Percentiles rank a stretch among this genome's conserved stretches.
phyloP scores from a whole-genome alignment of 2,329 filamentous ascomycete genomes.

The Talaromyces sp. region DNA sequence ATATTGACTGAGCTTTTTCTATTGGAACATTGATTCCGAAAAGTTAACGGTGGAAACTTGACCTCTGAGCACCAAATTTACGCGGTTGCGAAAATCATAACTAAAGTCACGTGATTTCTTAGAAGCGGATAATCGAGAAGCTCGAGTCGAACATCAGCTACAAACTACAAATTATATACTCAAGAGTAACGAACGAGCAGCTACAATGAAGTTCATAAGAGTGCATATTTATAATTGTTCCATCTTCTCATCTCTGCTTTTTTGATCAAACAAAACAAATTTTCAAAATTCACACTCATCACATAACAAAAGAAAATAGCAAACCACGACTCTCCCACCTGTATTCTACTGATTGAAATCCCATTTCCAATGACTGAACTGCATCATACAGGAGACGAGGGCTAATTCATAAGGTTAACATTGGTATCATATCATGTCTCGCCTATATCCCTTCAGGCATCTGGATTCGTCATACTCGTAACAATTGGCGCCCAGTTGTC shows the following conservation, averaged over 20 bases:
- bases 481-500: constrained; percentile 36
- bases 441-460: constrained; percentile 16
- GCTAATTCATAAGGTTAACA: constrained; percentile 18
- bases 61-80: not conserved
- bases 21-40: not conserved
- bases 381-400: constrained; percentile 18
- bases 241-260: constrained; percentile 28
- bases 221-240: constrained; percentile 24
- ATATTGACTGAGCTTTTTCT: not conserved
- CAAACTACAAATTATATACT: not conserved
- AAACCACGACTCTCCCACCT: constrained; percentile 27
- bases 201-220: not conserved
- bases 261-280: constrained; percentile 28
- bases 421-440: constrained; percentile 21
- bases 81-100: constrained; percentile 11
- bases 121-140: not conserved
- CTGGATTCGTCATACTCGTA: constrained; percentile 45
- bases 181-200: not conserved
- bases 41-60: not conserved
- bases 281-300: constrained; percentile 27
- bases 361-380: constrained; percentile 16
- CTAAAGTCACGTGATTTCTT: constrained; percentile 10
- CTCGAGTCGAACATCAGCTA: not conserved
- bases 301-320: constrained; percentile 27
- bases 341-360: constrained; percentile 31